Percentiles rank a stretch among this genome's conserved stretches.
phyloP scores from a whole-genome alignment of 2,329 filamentous ascomycete genomes.

The Ceratocystis destructans region DNA sequence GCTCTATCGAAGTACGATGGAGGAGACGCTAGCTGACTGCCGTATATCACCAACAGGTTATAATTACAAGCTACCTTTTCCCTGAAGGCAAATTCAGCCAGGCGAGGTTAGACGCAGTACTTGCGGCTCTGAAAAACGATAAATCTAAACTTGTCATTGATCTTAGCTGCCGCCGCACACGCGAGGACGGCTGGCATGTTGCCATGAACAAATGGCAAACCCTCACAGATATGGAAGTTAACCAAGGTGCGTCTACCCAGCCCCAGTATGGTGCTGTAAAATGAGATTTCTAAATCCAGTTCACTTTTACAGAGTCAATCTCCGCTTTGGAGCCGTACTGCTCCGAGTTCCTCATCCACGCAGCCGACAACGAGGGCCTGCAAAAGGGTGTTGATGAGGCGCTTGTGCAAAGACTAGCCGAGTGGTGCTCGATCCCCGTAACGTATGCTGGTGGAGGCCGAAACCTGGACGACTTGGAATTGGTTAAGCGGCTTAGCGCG shows the following conservation, averaged over 20 bases:
- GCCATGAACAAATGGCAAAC: conserved; percentile 99
- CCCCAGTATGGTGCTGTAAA: neutral
- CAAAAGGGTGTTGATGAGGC: conserved; percentile 82
- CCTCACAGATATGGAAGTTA: conserved; percentile 90
- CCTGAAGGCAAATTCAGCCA: conserved; percentile 71
- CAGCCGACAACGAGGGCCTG: conserved; percentile 89
- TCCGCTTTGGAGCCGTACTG: conserved; percentile 74
- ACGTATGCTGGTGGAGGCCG: conserved; percentile 94
- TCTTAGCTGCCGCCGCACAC: conserved; percentile 71
- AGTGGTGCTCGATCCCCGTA: conserved; percentile 84
- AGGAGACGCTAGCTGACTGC: neutral
- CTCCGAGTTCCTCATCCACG: conserved; percentile 92
- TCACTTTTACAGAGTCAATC: conserved; percentile 53
- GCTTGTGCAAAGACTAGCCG: conserved; percentile 59
- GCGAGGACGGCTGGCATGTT: conserved; percentile 70
- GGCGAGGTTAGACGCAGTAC: conserved; percentile 57
- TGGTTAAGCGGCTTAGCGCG: conserved; percentile 62
- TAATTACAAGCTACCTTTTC: conserved; percentile 92
- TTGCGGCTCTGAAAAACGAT: conserved; percentile 59
- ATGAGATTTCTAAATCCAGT: neutral
- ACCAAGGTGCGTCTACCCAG: conserved; percentile 46
- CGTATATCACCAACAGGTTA: conserved; percentile 50
- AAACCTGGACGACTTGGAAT: conserved; percentile 65
- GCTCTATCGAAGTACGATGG: neutral
- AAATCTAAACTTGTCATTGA: conserved; percentile 81